phyloP scores from a whole-genome alignment of 2,329 filamentous ascomycete genomes.

The Graphium sp. region DNA sequence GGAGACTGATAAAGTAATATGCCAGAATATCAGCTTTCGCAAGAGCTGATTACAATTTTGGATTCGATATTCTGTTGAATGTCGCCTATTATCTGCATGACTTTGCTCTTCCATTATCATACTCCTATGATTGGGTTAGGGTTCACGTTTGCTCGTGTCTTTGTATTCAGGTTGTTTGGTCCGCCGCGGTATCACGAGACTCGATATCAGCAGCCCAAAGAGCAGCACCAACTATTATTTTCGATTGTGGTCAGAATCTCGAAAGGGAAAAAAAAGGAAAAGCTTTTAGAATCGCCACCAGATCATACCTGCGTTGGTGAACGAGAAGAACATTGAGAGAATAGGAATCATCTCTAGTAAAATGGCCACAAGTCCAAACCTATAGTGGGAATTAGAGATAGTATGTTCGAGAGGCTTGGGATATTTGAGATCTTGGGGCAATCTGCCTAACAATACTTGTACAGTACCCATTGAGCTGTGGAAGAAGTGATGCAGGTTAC shows the following conservation, averaged over 20 bases:
- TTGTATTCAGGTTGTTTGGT: too few relatives aligned
- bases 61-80: too few relatives aligned
- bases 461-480: too few relatives aligned
- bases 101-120: too few relatives aligned
- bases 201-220: constrained; percentile 90
- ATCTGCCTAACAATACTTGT: neutral
- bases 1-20: too few relatives aligned
- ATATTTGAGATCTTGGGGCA: constrained; percentile 2
- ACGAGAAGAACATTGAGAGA: constrained; percentile 67
- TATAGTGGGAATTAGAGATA: constrained; percentile 15
- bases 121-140: too few relatives aligned
- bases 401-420: neutral
- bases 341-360: constrained; percentile 75
- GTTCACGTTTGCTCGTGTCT: too few relatives aligned
- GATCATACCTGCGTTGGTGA: constrained; percentile 60
- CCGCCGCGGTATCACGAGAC: too few relatives aligned
- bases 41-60: too few relatives aligned
- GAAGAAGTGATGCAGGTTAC: too few relatives aligned
- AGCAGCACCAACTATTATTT: constrained; percentile 57
- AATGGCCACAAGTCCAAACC: constrained; percentile 59
- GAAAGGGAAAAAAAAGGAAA: neutral
- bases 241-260: neutral
- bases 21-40: too few relatives aligned
- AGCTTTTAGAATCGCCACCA: constrained; percentile 7
- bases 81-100: too few relatives aligned